Conservation (phyloP, 495 filamentous ascomycete species). For the Talaromyces wortmannii region DNA sequence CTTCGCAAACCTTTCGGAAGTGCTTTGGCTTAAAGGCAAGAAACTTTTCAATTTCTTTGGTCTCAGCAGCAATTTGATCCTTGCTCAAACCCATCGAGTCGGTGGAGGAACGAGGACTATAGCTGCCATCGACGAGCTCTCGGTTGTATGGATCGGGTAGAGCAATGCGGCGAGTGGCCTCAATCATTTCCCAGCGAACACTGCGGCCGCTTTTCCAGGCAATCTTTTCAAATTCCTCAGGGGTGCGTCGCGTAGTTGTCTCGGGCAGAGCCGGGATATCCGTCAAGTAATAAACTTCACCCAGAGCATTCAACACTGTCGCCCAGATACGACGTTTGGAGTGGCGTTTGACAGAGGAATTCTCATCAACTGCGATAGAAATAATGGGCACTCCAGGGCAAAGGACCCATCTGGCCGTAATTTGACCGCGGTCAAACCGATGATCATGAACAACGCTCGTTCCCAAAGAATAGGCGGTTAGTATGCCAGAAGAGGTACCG, state of each 20-base stretch:
- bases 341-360: slow-evolving; percentile 61
- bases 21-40: slow-evolving; percentile 65
- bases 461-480: slow-evolving; percentile 76
- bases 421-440: slow-evolving; percentile 63
- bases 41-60: slow-evolving; percentile 73
- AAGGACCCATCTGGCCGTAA: slow-evolving; percentile 80
- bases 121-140: slow-evolving; percentile 53
- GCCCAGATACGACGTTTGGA: slow-evolving; percentile 73
- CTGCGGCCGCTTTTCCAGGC: slow-evolving; percentile 78
- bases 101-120: slow-evolving; percentile 61
- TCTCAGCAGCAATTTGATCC: slow-evolving; percentile 66
- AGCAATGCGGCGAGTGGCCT: slow-evolving; percentile 64
- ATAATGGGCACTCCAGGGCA: slow-evolving; percentile 92
- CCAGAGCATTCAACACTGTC: slow-evolving; percentile 80
- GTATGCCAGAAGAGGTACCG: slow-evolving; percentile 80
- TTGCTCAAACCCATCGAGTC: slow-evolving; percentile 63
- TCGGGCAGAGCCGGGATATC: slow-evolving; percentile 49
- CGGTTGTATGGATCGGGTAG: slow-evolving; percentile 62
- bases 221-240: slow-evolving; percentile 46
- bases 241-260: slow-evolving; percentile 19
- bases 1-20: slow-evolving; percentile 70
- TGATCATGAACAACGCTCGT: slow-evolving; percentile 56
- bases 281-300: slow-evolving; percentile 81
- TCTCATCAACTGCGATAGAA: slow-evolving; percentile 76
- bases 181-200: slow-evolving; percentile 73